Base-by-base conservation (phyloP, 768 basidiomycete genomes). In the Lyophyllum decastes region DNA sequence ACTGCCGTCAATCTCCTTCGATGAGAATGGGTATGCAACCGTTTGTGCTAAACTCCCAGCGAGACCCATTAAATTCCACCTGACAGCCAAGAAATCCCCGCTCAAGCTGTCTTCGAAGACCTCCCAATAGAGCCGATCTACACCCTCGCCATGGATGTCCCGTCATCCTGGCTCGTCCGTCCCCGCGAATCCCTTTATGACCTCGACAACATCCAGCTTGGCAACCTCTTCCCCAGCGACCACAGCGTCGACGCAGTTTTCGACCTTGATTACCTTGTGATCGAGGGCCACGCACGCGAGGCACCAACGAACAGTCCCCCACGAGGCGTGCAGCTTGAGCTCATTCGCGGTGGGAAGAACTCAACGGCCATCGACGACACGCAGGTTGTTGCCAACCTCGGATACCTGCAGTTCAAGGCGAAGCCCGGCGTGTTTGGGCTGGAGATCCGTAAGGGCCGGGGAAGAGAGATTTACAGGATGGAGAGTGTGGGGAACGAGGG, bases 261-360 rank as follows among this genome's bases (percentile, higher is more conserved):
- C 75, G 86, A 87, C 50, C 86, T 98, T 6, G 94, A 98, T 65
- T 90, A 94, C 62, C 82, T 99, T 21, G 86, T 98, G 49, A 82
- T 98, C 44, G 96, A 98, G 68, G 97, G 97, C 2, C 96, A 98
- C 64, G 94, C 94, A 0, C 86, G 94, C 10, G 95, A 98, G 58
- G 66, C 73, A 5, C 66, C 66, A 8, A 82, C 84, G 1, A 82
- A 84, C 41, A 75, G 77, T 6, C 89, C 95, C 4, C 94, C 97
- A 0, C 86, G 95, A 12, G 97, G 97, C 5, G 78, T 98, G 2
- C 96, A 98, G 64, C 82, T 99, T 2, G 89, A 97, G 66, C 83
- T 99, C 1, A 76, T 83, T 2, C 76, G 73, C 12, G 70, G 74
- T 25, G 58, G 58, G 30, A 24, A 56, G n/a, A 76, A 79, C 57